These are phyloP conservation scores for Phoenix dactylifera DNA, from an alignment of 176 grass and related monocot species.

Conservation along the genomic window DNA sequence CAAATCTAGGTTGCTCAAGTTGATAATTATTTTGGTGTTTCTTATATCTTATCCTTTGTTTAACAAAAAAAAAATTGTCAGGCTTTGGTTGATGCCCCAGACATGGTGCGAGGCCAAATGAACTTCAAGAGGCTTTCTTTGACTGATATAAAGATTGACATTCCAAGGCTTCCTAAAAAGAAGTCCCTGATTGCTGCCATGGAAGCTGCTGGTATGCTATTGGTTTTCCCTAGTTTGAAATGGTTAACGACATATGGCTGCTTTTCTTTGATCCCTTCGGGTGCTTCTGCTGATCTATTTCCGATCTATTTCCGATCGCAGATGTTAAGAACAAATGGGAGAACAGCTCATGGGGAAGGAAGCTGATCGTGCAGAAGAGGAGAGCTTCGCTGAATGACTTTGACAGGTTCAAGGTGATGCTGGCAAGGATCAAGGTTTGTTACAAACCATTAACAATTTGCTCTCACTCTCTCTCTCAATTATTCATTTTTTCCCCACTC, in stretches of 20 bases:
- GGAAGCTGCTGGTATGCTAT: slow-evolving; percentile 33
- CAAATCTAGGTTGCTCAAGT: background rate
- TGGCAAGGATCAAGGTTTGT: slow-evolving; percentile 79
- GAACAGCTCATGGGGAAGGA: slow-evolving; percentile 94
- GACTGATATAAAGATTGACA: slow-evolving; percentile 49
- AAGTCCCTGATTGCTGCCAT: slow-evolving; percentile 41
- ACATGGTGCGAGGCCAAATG: slow-evolving; percentile 84
- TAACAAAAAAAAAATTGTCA: slow-evolving; percentile 6
- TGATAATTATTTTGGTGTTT: background rate
- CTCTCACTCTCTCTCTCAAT: background rate
- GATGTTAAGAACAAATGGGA: slow-evolving; percentile 95
- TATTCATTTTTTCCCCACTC: background rate
- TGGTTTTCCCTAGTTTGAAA: background rate
- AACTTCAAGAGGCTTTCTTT: slow-evolving; percentile 68
- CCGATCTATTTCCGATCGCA: slow-evolving; percentile 4
- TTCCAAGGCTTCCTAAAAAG: slow-evolving; percentile 40
- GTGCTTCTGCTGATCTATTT: background rate
- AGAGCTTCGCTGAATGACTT: slow-evolving; percentile 91
- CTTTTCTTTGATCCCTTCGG: too few species aligned
- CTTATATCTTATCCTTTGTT: background rate
- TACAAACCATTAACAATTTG: background rate
- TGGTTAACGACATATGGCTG: too few species aligned
- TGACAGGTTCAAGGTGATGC: slow-evolving; percentile 91
- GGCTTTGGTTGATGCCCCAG: slow-evolving; percentile 92
- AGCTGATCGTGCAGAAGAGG: slow-evolving; percentile 91